These are phyloP conservation scores for Arthrobotrys conoides DNA, from an alignment of 2,329 filamentous ascomycete species.

Conservation along the genomic window DNA sequence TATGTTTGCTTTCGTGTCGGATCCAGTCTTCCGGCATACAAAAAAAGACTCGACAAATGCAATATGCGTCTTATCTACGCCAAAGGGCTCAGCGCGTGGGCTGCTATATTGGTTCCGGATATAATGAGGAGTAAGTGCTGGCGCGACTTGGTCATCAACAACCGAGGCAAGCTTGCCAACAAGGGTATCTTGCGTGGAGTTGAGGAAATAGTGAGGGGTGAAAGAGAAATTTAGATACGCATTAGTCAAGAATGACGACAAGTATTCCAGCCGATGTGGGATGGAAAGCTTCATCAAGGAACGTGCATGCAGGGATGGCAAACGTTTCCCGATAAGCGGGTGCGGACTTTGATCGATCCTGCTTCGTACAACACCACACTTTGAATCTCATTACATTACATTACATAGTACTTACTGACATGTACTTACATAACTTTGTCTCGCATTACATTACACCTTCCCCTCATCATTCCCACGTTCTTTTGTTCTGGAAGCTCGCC, in stretches of 20 bases:
- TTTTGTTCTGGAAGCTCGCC: conserved; percentile 26
- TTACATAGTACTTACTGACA: neutral
- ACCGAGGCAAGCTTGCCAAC: conserved; percentile 40
- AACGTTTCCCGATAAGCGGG: conserved; percentile 52
- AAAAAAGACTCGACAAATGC: neutral
- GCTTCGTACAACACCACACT: conserved; percentile 21
- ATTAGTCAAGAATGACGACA: conserved; percentile 59
- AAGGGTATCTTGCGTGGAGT: conserved; percentile 35
- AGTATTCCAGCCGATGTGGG: conserved; percentile 50
- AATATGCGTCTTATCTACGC: conserved; percentile 40
- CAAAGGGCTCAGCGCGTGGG: neutral
- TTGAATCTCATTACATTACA: too few relatives aligned
- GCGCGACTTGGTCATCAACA: conserved; percentile 36
- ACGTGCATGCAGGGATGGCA: conserved; percentile 51
- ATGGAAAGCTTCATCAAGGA: conserved; percentile 38
- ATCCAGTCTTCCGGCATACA: conserved; percentile 39
- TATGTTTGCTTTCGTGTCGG: conserved; percentile 30
- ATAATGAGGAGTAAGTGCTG: conserved; percentile 22
- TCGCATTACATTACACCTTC: neutral
- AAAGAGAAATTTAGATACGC: conserved; percentile 28
- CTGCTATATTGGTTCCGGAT: conserved; percentile 41
- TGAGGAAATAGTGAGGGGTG: conserved; percentile 32
- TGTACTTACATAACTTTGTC: conserved; percentile 1
- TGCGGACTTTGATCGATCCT: conserved; percentile 25
- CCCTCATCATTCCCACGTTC: conserved; percentile 2